Percentiles rank a stretch among this genome's conserved stretches.
These are phyloP conservation scores for Pseudonitzschia pungens DNA, from an alignment of 108 stramenopile genomes.

Conservation along the genomic window DNA sequence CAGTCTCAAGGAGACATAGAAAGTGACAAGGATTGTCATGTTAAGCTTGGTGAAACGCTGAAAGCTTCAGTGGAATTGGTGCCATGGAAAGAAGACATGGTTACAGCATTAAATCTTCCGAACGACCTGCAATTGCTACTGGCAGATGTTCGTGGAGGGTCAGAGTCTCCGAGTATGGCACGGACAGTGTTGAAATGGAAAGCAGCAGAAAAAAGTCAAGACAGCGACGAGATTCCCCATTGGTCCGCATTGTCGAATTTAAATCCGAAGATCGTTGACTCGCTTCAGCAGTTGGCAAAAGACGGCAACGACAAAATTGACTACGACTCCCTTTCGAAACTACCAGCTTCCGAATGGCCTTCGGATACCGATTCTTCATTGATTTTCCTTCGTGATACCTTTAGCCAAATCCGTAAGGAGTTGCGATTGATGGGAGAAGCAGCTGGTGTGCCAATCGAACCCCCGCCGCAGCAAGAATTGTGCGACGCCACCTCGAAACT, in stretches of 20 bases:
- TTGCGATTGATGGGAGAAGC: conserved; percentile 78
- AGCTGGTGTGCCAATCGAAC: conserved; percentile 93
- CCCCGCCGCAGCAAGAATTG: conserved; percentile 77
- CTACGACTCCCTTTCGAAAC: conserved; percentile 31
- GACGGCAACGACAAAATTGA: conserved; percentile 5
- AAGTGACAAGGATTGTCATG: conserved; percentile 13
- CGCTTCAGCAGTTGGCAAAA: conserved; percentile 41
- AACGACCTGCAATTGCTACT: conserved; percentile 70
- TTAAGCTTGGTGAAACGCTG: background rate
- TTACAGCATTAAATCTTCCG: conserved; percentile 60
- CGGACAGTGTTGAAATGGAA: conserved; percentile 84
- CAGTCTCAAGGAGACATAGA: conserved; percentile 20
- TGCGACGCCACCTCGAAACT: conserved; percentile 84
- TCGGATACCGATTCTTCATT: conserved; percentile 24
- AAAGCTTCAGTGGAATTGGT: conserved; percentile 18
- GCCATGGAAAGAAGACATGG: conserved; percentile 61
- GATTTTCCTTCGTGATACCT: conserved; percentile 41
- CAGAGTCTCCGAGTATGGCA: conserved; percentile 94
- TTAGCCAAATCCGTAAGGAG: conserved; percentile 58
- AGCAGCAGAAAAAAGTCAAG: conserved; percentile 12
- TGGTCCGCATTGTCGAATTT: conserved; percentile 70
- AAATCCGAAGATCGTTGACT: conserved; percentile 59
- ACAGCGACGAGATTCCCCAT: conserved; percentile 47
- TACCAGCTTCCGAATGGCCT: conserved; percentile 47
- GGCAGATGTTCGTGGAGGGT: conserved; percentile 95